These are phyloP conservation scores for Brassica cretica DNA, from an alignment of 345 rosid genomes.

Conservation along the genomic window DNA sequence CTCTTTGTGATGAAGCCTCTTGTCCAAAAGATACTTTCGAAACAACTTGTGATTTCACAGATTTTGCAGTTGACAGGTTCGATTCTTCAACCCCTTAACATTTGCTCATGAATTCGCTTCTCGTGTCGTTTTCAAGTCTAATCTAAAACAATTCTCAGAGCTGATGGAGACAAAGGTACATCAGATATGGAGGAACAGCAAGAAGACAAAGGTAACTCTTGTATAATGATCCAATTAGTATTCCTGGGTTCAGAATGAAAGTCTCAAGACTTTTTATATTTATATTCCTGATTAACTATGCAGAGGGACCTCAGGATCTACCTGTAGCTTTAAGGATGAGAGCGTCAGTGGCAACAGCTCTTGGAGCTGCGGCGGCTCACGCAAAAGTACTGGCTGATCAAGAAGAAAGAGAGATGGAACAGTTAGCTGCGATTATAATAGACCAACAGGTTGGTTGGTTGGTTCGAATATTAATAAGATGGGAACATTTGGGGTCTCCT, in stretches of 20 bases:
- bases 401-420: conserved; percentile 79
- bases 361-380: conserved; percentile 79
- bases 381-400: conserved; percentile 84
- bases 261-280: neutral
- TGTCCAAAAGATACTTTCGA: conserved; percentile 74
- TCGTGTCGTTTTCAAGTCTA: neutral
- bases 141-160: conserved; percentile 43
- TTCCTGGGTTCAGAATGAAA: neutral
- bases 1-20: conserved; percentile 72
- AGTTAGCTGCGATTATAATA: conserved; percentile 56
- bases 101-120: neutral
- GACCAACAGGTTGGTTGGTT: conserved; percentile 67
- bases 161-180: conserved; percentile 42
- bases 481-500: neutral
- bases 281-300: conserved; percentile 12
- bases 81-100: conserved; percentile 4
- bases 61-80: conserved; percentile 48
- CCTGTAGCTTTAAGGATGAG: conserved; percentile 67
- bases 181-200: conserved; percentile 42
- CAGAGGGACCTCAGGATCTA: conserved; percentile 50
- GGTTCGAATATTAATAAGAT: neutral
- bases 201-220: conserved; percentile 29
- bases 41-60: conserved; percentile 22
- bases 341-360: conserved; percentile 73
- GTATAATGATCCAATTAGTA: neutral